These are phyloP conservation scores for Wallacemonas collosoma DNA, from an alignment of 208 protist genomes.

Conservation along the genomic window DNA sequence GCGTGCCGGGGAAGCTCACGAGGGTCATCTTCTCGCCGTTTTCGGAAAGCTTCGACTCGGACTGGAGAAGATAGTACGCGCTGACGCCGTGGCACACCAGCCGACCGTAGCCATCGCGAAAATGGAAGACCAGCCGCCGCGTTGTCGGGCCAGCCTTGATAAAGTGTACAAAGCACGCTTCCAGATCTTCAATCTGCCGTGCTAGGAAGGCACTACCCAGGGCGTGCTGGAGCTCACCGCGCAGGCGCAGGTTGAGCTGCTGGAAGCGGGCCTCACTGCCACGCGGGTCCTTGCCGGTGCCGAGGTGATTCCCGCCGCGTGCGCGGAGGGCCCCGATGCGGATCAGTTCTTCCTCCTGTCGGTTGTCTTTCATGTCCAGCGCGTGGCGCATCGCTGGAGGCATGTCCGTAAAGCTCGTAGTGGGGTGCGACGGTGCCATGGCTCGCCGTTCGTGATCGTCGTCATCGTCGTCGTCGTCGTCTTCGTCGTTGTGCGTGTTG, in stretches of 20 bases:
- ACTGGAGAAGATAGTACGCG: conserved; percentile 79
- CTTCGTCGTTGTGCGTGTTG: too few relatives aligned
- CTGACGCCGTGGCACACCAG: conserved; percentile 87
- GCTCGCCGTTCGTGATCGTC: conserved; percentile 15
- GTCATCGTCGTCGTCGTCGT: conserved; percentile 11
- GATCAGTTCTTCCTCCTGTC: conserved; percentile 46
- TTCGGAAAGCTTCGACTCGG: conserved; percentile 46
- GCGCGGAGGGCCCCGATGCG: conserved; percentile 29
- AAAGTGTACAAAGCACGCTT: conserved; percentile 62
- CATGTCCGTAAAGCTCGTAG: conserved; percentile 47
- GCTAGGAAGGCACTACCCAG: conserved; percentile 81
- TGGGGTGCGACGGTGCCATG: conserved; percentile 28
- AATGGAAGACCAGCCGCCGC: conserved; percentile 67
- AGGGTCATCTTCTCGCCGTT: conserved; percentile 74
- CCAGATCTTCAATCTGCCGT: conserved; percentile 79
- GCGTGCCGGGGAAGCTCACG: conserved; percentile 48
- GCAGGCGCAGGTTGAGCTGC: conserved; percentile 66
- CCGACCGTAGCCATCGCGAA: conserved; percentile 86
- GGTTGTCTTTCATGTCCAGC: conserved; percentile 72
- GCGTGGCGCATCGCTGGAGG: conserved; percentile 53
- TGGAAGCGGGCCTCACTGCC: conserved; percentile 72
- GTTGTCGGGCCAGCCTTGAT: conserved; percentile 43
- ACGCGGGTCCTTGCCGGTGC: conserved; percentile 42
- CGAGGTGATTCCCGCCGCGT: neutral
- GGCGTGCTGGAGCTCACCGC: conserved; percentile 80